These are phyloP conservation scores for Nephelium lappaceum DNA, from an alignment of 345 rosid species.

Conservation along the genomic window DNA sequence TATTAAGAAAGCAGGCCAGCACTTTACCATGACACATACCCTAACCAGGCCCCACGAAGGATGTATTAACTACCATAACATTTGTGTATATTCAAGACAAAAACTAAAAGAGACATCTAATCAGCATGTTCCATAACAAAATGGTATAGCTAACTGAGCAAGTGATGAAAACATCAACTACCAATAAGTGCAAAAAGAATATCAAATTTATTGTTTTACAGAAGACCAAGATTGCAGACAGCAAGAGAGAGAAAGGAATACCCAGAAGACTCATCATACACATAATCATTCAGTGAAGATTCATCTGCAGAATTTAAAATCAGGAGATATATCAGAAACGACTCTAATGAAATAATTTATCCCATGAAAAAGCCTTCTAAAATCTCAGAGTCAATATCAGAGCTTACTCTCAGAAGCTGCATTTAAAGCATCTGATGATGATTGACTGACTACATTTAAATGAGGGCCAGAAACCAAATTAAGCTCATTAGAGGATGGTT, in stretches of 20 bases:
- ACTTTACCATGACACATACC: not conserved
- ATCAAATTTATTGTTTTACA: not conserved
- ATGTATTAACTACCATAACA: not conserved
- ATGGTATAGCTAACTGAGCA: not conserved
- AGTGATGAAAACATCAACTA: not conserved
- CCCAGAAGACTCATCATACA: constrained; percentile 93
- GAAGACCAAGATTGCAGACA: not conserved
- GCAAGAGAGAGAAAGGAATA: constrained; percentile 29
- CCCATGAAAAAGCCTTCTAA: not conserved
- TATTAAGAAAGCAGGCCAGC: not conserved
- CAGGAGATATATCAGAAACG: constrained; percentile 2
- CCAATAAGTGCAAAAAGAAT: not conserved
- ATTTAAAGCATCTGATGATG: constrained; percentile 30
- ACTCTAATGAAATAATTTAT: not conserved
- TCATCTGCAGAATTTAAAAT: constrained; percentile 51
- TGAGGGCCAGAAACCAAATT: constrained; percentile 33
- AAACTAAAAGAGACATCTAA: not conserved
- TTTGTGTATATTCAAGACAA: not conserved
- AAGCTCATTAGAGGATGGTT: constrained; percentile 36
- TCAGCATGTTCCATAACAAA: not conserved
- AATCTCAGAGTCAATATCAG: not conserved
- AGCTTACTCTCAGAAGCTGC: constrained; percentile 43
- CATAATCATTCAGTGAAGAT: constrained; percentile 62
- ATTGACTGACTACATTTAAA: constrained; percentile 33
- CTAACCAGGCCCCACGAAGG: not conserved